Evolutionary conservation across 2,329 filamentous ascomycete genomes (phyloP), one percentile per base, ranked within the genome.

Genomic region (Falciphora oryzae): DNA sequence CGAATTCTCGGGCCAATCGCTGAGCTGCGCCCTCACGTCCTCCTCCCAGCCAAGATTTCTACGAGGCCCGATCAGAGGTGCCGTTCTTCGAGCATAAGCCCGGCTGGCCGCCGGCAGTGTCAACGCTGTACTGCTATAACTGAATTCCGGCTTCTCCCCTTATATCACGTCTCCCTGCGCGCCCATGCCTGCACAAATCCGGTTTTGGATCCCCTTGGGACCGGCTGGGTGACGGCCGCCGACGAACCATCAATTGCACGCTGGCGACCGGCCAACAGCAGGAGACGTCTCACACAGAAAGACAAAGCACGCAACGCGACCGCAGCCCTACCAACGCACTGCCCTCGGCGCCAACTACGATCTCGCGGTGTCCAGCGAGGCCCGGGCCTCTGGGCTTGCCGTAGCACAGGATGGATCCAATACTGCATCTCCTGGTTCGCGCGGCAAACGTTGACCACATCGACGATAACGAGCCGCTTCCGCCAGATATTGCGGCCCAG

Each of bases 401-500:
- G 38, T n/a, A 2, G 44, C 44, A 53, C 58, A 38, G 8, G 2
- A 60, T 60, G 58, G 58, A 60, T 28, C 6, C 31, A 6, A 31
- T 31, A 31, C 18, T 60, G 16, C 14, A 14, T 5, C 58, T 60
- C 7, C 13, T 61, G 11, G 35, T 13, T 18, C 29, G 32, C 29
- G 60, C 60, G 2, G 38, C 60, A 14, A 61, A 44, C n/a, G 38
- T 61, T 2, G 38, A 53, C 38, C 32, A 31, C 57, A 29, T 31
- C 57, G 25, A 61, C 25, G 60, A n/a, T 6, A 28, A 13, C 60
- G 60, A 44, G 16, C 38, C 61, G 3, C 61, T 61, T 7, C 50
- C 64, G 2, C 53, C 64, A 18, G 59, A 50, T 14, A 16, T 65
- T n/a, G 59, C 60, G 1, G 59, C 56, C 22, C 29, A 65, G 59